Conservation (phyloP, 164 flowering plant species). For the Warburgia ugandensis region DNA sequence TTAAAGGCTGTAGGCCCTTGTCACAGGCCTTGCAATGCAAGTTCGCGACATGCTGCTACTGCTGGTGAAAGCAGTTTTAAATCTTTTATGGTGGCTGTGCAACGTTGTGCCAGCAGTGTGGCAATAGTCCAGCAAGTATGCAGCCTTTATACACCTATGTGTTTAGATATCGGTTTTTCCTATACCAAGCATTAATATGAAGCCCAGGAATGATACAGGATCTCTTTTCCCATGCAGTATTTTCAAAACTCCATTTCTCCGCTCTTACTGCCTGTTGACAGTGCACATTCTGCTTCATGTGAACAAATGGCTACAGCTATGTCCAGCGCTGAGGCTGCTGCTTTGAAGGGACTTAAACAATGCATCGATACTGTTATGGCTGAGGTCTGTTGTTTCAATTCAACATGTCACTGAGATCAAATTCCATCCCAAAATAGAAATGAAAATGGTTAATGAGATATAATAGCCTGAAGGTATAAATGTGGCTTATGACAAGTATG, state of each 20-base stretch:
- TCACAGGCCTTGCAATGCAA: too few relatives aligned
- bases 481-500: too few relatives aligned
- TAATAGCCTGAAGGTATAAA: too few relatives aligned
- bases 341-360: conserved; percentile 95
- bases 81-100: conserved; percentile 98
- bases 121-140: conserved; percentile 96
- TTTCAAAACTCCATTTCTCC: conserved; percentile 90
- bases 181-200: too few relatives aligned
- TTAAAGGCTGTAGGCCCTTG: too few relatives aligned
- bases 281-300: conserved; percentile 97
- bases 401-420: too few relatives aligned
- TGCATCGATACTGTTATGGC: conserved; percentile 99
- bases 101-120: conserved; percentile 94
- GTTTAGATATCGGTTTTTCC: background rate
- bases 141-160: background rate
- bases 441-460: too few relatives aligned
- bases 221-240: conserved; percentile 39
- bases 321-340: conserved; percentile 96
- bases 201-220: conserved; percentile 4
- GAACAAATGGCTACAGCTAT: conserved; percentile 96
- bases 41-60: conserved; percentile 99
- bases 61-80: conserved; percentile 99
- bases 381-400: too few relatives aligned
- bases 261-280: conserved; percentile 90
- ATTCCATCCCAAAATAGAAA: too few relatives aligned